phyloP scores from a whole-genome alignment of 257 asterid genomes.

The Agastache rugosa region DNA sequence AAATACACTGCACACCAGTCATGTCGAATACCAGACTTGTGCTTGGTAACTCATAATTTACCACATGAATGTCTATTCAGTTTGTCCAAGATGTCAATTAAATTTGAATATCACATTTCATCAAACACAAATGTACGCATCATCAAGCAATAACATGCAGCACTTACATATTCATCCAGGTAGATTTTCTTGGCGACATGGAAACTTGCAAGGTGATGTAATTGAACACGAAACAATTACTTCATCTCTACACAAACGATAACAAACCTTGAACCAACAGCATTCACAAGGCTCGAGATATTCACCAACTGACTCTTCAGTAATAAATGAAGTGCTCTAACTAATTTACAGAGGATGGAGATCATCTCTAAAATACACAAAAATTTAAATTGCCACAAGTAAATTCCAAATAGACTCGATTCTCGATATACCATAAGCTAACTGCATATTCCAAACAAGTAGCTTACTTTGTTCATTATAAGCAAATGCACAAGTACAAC shows the following conservation, averaged over 20 bases:
- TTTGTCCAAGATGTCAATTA: neutral
- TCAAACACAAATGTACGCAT: neutral
- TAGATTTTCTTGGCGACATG: too few species aligned
- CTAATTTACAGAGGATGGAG: neutral
- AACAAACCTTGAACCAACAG: neutral
- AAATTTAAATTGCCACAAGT: neutral
- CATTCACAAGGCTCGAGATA: neutral
- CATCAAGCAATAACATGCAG: neutral
- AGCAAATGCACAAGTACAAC: neutral
- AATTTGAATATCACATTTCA: constrained; percentile 7
- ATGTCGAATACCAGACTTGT: neutral
- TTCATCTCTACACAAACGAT: constrained; percentile 1
- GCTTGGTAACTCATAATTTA: neutral
- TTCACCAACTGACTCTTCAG: too few species aligned
- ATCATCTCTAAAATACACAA: neutral
- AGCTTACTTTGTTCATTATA: neutral
- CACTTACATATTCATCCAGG: neutral
- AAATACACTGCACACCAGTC: constrained; percentile 11
- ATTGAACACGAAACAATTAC: neutral
- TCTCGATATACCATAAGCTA: too few species aligned
- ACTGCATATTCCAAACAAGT: neutral
- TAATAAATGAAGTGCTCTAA: neutral
- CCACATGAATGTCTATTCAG: neutral
- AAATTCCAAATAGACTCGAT: neutral
- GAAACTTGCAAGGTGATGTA: neutral